Base-by-base conservation (phyloP, 192 early-diverging fungal genomes). In the Coemansia sp. region DNA sequence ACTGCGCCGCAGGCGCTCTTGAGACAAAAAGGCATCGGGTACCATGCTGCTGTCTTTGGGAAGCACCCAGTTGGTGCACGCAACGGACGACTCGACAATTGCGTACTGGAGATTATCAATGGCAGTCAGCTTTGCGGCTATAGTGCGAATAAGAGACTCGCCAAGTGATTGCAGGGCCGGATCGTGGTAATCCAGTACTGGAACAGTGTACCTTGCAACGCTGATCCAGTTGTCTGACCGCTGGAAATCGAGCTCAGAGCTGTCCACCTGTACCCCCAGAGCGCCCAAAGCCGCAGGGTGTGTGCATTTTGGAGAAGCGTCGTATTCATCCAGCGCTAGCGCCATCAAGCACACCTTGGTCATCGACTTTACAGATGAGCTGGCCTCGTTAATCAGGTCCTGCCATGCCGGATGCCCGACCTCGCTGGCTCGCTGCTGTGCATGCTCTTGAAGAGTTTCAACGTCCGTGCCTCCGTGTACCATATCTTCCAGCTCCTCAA, bases 91-190 rank as follows among this genome's bases (percentile, higher is more conserved):
- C 24, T 81, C 79, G 33, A 81, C 56, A 16, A 81, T 73, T 2
- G 79, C 73, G 48, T 73, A 75, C 41, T 81, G 79, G 17, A 81
- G 59, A 54, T 46, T 41, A 24, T 81, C 70, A 14, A 81, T 62
- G 0, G 79, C 79, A 1, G 35, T 14, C 7, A 72, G 63, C 57
- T 81, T 81, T 33, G n/a, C 68, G 10, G 41, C 37, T n/a, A 81
- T 70, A 14, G 74, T 60, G 16, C 59, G 59, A 8, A 67, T 2
- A 11, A 76, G 41, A 0, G 50, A 27, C 11, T n/a, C 10, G n/a
- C 63, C 66, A 8, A 81, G 61, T 1, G 36, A 59, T 40, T 61
- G 62, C 10, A 81, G 41, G 6, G 62, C 39, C 4, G 51, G 33
- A 35, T 81, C 79, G 2, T 13, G 65, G 42, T 35, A 72, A 0